Conservation (phyloP, 2,329 filamentous ascomycete species). For the Ophiobolus disseminans region DNA sequence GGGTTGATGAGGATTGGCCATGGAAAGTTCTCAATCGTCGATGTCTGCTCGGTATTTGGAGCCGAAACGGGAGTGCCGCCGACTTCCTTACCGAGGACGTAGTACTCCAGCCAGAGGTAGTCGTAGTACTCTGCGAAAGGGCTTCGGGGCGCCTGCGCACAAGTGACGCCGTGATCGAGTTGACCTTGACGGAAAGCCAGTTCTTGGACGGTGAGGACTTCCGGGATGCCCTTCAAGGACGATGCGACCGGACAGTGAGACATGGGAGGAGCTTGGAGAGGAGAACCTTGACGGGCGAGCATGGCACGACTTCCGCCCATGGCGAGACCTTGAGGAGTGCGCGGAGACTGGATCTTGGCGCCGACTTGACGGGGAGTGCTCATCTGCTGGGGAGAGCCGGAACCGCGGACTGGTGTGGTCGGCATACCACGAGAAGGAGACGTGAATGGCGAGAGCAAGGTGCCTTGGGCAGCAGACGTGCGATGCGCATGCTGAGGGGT, state of each 20-base stretch:
- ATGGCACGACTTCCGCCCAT: slow-evolving; percentile 7
- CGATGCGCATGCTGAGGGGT: too few relatives aligned
- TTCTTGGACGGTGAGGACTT: slow-evolving; percentile 29
- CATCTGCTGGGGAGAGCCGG: slow-evolving; percentile 11
- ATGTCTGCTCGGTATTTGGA: slow-evolving; percentile 4
- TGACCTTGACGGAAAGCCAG: slow-evolving; percentile 35
- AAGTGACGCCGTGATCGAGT: slow-evolving; percentile 12
- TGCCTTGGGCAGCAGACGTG: too few relatives aligned
- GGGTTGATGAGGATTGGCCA: slow-evolving; percentile 37
- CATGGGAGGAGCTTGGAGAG: slow-evolving; percentile 2
- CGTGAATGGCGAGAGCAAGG: slow-evolving; percentile 1
- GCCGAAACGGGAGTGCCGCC: slow-evolving; percentile 9
- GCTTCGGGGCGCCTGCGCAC: slow-evolving; percentile 17
- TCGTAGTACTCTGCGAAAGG: slow-evolving; percentile 26
- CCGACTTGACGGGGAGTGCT: not conserved
- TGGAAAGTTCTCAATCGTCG: slow-evolving; percentile 20
- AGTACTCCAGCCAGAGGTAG: slow-evolving; percentile 26
- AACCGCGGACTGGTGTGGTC: slow-evolving; percentile 1
- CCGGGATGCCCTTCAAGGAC: slow-evolving; percentile 25
- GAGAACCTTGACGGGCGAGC: slow-evolving; percentile 4
- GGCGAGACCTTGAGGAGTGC: not conserved
- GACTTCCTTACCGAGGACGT: slow-evolving; percentile 24
- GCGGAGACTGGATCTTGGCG: not conserved
- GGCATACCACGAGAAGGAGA: not conserved
- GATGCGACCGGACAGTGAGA: slow-evolving; percentile 1